Base-by-base conservation (phyloP, 352 stramenopile genomes). In the Phytophthora boehmeriae region DNA sequence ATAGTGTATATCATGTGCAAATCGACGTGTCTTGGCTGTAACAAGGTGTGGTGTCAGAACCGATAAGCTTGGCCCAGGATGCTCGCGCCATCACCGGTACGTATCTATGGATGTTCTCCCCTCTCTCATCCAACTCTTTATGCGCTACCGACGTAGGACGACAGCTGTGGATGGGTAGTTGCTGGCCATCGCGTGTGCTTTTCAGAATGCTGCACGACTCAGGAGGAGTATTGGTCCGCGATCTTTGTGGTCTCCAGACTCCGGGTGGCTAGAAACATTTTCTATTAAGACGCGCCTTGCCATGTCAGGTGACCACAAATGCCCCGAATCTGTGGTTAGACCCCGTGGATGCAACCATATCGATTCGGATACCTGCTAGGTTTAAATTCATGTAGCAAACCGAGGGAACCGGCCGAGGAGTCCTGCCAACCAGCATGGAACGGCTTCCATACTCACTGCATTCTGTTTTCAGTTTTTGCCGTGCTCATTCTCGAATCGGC, bases 1-100 rank as follows among this genome's bases (percentile, higher is more conserved):
- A 16, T 44, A 49, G 42, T 36, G 56, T 22, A 32, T 38, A 53
- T 28, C 3, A 25, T 64, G 53, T 50, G 38, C 38, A 73, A 73
- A 66, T 66, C 28, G 51, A 71, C 22, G 16, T 52, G 32, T 58
- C 39, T 43, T 45, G 34, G 14, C 39, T 47, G 17, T 57, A 27
- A 42, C n/a, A 52, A 9, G 25, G 23, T 63, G 45, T 42, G 36
- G 45, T 42, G 36, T 11, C 52, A 22, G 27, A 28, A 19, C 36
- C 36, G 49, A 57, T 42, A 9, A 25, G 32, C 38, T 59, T 10
- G 38, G 14, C 6, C 14, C 19, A 4, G 9, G 41, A 36, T 45
- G 46, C 51, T 63, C 17, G 64, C 52, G 66, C 17, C 65, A 73
- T 73, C 65, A 45, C 17, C 14, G 64, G 59, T 68, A 44, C 63